These are phyloP conservation scores for Saksenaea oblongispora DNA, from an alignment of 371 early-diverging fungal genomes.

Conservation along the genomic window DNA sequence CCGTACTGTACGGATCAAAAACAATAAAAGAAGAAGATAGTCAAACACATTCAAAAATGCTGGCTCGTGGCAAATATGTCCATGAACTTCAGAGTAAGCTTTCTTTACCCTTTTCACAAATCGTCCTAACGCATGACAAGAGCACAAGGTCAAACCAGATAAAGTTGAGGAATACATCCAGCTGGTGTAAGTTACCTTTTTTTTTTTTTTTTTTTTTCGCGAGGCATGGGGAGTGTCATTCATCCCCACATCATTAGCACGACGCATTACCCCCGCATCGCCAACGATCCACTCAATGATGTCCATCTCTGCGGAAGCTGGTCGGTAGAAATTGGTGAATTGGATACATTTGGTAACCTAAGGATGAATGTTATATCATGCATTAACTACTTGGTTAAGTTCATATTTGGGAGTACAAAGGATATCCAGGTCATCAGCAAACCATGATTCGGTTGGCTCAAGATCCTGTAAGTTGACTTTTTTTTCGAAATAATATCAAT, in stretches of 20 bases:
- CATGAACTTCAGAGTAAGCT: conserved; percentile 81
- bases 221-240: background rate
- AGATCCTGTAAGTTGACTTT: conserved; percentile 51
- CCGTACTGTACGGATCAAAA: conserved; percentile 67
- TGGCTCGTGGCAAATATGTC: conserved; percentile 89
- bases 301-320: conserved; percentile 89
- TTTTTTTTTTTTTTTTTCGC: background rate
- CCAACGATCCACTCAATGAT: conserved; percentile 69
- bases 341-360: conserved; percentile 78
- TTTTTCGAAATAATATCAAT: background rate
- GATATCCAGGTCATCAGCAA: conserved; percentile 78
- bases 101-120: background rate
- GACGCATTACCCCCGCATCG: conserved; percentile 74
- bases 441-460: conserved; percentile 54
- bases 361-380: background rate
- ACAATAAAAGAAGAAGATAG: conserved; percentile 52
- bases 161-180: conserved; percentile 80
- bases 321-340: conserved; percentile 81
- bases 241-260: conserved; percentile 37
- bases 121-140: conserved; percentile 27
- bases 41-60: conserved; percentile 68
- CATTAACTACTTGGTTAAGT: conserved; percentile 34
- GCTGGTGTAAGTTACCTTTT: conserved; percentile 53
- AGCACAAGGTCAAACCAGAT: conserved; percentile 85
- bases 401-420: conserved; percentile 94